Evolutionary conservation across 345 rosid genomes (phyloP), one percentile per base, ranked within the genome.

Genomic region (Populus pruinosa): DNA sequence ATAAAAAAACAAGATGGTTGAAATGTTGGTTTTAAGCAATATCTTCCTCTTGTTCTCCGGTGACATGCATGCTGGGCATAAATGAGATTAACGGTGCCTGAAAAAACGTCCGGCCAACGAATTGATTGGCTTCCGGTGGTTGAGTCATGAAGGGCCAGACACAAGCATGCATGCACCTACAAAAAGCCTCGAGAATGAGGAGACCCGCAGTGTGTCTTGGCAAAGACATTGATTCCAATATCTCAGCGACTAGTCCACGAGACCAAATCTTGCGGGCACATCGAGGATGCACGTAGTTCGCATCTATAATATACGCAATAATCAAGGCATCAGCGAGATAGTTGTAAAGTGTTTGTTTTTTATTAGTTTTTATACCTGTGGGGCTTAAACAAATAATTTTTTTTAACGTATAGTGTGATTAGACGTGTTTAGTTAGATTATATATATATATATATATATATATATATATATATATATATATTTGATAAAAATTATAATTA

Each of bases 361-460:
- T 33, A 4, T 33, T 4, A 33, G 0, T 4, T 4, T 33, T 33
- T 33, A 33, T 33, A 33, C 1, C 5, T 4, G 0, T 5, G 5
- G 35, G 35, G 25, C 25, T 33, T 33, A 4, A 33, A 33, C 3
- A 33, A 33, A 33, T 4, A 33, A 0, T 3, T 33, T 31, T 33
- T 3, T 29, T 29, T 29, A 2, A 4, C 4, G 29, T 27, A 4
- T 3, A 33, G 5, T 33, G 5, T 33, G 0, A 0, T 33, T 33
- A 33, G 5, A 0, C 4, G 0, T 33, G 36, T 4, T 4, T 4
- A 33, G 0, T 33, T 33, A 0, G 0, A 4, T 33, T 33, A 0
- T 0, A 4, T 25, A 27, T 0, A 4, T 33, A 33, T 33, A 33
- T 0, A 0, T 33, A 4, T 33, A n/a, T 33, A 0, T 0, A 4